These are phyloP conservation scores for Betula pendula DNA, from an alignment of 306 rosid genomes.

Conservation along the genomic window DNA sequence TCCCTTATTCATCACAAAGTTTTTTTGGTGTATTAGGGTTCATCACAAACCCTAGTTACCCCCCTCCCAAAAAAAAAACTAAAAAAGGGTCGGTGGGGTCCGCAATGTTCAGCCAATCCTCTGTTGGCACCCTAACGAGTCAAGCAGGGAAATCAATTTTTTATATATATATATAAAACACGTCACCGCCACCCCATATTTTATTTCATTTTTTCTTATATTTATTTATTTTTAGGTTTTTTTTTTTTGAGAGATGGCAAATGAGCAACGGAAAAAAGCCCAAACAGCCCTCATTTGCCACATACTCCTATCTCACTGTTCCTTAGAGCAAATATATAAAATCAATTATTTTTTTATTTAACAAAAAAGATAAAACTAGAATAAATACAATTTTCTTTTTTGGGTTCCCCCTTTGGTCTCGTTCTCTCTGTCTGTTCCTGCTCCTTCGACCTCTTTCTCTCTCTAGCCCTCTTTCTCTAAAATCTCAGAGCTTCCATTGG, in stretches of 20 bases:
- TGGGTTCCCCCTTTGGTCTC: slow-evolving; percentile 51
- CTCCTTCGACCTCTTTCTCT: slow-evolving; percentile 44
- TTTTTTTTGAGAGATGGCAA: too few relatives aligned
- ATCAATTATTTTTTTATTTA: neutral
- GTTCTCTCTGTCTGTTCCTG: slow-evolving; percentile 41
- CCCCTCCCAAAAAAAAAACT: neutral
- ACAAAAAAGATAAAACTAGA: slow-evolving; percentile 2
- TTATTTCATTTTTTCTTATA: too few relatives aligned
- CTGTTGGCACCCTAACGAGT: too few relatives aligned
- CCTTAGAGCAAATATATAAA: neutral
- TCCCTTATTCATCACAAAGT: neutral
- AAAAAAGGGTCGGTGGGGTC: neutral
- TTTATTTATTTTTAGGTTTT: too few relatives aligned
- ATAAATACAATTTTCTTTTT: slow-evolving; percentile 41
- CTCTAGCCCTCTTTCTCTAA: slow-evolving; percentile 48
- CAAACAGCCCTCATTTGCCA: too few relatives aligned
- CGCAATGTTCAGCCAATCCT: too few relatives aligned
- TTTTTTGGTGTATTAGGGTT: too few relatives aligned
- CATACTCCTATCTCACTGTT: neutral
- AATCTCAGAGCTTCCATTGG: slow-evolving; percentile 63
- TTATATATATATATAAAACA: too few relatives aligned
- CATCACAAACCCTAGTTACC: neutral
- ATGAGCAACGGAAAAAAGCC: too few relatives aligned
- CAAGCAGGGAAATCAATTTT: too few relatives aligned
- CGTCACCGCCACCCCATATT: too few relatives aligned